Conservation (phyloP, 331 rosid genomes). For the Cucumis variabilis region DNA sequence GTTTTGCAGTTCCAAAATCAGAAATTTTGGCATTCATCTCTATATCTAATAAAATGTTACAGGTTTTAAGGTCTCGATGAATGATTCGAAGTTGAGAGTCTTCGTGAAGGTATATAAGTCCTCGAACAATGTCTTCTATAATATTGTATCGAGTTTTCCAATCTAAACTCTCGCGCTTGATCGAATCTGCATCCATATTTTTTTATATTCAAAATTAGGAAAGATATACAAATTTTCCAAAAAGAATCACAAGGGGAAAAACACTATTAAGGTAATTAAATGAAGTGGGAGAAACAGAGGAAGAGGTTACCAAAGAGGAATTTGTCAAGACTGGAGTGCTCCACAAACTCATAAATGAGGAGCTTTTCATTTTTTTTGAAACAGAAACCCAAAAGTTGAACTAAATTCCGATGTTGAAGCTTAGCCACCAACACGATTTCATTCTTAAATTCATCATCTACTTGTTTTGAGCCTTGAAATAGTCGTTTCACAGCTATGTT, state of each 20-base stretch:
- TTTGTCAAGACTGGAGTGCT: slow-evolving; percentile 64
- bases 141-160: slow-evolving; percentile 54
- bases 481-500: slow-evolving; percentile 66
- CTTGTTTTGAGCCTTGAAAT: slow-evolving; percentile 50
- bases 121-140: slow-evolving; percentile 53
- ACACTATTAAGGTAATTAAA: too few species aligned
- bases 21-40: slow-evolving; percentile 57
- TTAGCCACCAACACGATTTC: slow-evolving; percentile 61
- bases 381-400: slow-evolving; percentile 60
- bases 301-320: slow-evolving; percentile 51
- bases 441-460: slow-evolving; percentile 59
- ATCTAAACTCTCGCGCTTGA: slow-evolving; percentile 33
- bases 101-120: slow-evolving; percentile 72
- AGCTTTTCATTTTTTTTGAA: slow-evolving; percentile 55
- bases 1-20: slow-evolving; percentile 69
- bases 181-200: slow-evolving; percentile 13
- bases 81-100: slow-evolving; percentile 65
- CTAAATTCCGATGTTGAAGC: slow-evolving; percentile 76
- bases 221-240: too few species aligned
- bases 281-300: neutral
- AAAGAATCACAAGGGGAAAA: too few species aligned
- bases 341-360: slow-evolving; percentile 62
- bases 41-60: slow-evolving; percentile 56
- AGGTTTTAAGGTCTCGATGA: slow-evolving; percentile 67
- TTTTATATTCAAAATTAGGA: neutral